A percentile compares a stretch with the other conserved stretches of the same genome.
Conservation (phyloP, 2,329 filamentous ascomycete species). For the Neocatenulostroma microsporum region DNA sequence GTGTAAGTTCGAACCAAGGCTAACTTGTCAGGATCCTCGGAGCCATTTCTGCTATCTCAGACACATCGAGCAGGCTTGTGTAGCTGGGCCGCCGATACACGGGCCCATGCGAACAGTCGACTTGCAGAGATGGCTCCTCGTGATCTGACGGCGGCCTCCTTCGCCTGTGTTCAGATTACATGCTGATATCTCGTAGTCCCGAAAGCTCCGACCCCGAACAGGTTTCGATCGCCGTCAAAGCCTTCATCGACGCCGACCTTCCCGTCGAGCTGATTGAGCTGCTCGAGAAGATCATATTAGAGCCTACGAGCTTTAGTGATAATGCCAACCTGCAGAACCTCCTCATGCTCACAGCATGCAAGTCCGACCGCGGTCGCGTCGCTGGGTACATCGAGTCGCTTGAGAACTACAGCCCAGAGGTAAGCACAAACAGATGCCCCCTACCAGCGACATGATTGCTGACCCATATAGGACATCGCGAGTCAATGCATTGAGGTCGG, state of each 20-base stretch:
- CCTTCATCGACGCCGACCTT: constrained; percentile 84
- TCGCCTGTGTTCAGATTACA: too few relatives aligned
- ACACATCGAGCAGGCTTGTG: too few relatives aligned
- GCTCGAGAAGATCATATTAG: constrained; percentile 97
- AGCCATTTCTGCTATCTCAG: too few relatives aligned
- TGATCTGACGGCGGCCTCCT: too few relatives aligned
- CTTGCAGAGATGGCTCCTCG: too few relatives aligned
- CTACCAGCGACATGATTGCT: too few relatives aligned
- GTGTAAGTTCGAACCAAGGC: too few relatives aligned
- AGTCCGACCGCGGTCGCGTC: constrained; percentile 88
- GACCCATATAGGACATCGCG: constrained; percentile 38
- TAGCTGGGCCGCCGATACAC: too few relatives aligned
- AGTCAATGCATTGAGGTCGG: constrained; percentile 90
- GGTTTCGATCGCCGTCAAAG: constrained; percentile 87
- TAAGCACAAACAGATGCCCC: too few relatives aligned
- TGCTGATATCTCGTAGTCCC: constrained; percentile 47
- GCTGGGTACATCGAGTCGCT: constrained; percentile 95
- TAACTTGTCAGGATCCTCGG: too few relatives aligned
- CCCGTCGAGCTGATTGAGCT: constrained; percentile 93
- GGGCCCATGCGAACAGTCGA: too few relatives aligned
- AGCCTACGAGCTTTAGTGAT: constrained; percentile 97
- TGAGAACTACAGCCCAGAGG: constrained; percentile 79
- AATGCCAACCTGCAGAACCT: constrained; percentile 95
- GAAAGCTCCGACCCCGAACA: constrained; percentile 89
- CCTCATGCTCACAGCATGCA: constrained; percentile 90